Evolutionary conservation across 2,329 filamentous ascomycete species (phyloP).

Genomic region (Colletotrichum sp.): DNA sequence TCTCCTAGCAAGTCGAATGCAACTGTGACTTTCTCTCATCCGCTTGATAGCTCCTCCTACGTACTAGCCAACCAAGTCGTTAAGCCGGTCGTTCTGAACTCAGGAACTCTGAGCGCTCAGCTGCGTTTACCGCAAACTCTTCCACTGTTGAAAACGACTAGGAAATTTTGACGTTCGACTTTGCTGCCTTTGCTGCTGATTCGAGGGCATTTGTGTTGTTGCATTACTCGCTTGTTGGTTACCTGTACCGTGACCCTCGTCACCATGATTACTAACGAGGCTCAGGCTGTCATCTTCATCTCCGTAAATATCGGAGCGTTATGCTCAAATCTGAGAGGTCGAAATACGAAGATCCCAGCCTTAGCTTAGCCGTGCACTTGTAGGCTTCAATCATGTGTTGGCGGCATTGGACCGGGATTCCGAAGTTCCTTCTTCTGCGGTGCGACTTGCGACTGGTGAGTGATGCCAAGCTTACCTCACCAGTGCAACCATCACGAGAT

Average conservation of each 20-base stretch:
- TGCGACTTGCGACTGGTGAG: not conserved
- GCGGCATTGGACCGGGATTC: not conserved
- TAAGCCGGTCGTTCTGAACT: not conserved
- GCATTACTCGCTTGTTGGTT: not conserved
- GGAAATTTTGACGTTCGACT: not conserved
- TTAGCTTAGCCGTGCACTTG: not conserved
- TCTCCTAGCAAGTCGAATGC: not conserved
- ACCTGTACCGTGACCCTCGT: not conserved
- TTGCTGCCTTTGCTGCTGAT: not conserved
- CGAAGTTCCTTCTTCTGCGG: not conserved
- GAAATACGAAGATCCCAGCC: slow-evolving; percentile 2
- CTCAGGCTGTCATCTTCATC: not conserved
- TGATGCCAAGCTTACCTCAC: not conserved
- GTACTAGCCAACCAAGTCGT: not conserved
- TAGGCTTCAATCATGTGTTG: not conserved
- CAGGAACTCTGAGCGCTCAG: not conserved
- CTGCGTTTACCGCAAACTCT: not conserved
- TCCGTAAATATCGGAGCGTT: not conserved
- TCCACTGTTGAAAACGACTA: not conserved
- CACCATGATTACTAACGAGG: not conserved
- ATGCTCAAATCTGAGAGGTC: slow-evolving; percentile 6
- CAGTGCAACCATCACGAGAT: not conserved
- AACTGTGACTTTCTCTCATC: not conserved
- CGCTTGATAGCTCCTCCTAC: not conserved
- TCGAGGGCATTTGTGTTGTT: not conserved